These are phyloP conservation scores for Erythrophleum fordii DNA, from an alignment of 306 rosid genomes.

Conservation along the genomic window DNA sequence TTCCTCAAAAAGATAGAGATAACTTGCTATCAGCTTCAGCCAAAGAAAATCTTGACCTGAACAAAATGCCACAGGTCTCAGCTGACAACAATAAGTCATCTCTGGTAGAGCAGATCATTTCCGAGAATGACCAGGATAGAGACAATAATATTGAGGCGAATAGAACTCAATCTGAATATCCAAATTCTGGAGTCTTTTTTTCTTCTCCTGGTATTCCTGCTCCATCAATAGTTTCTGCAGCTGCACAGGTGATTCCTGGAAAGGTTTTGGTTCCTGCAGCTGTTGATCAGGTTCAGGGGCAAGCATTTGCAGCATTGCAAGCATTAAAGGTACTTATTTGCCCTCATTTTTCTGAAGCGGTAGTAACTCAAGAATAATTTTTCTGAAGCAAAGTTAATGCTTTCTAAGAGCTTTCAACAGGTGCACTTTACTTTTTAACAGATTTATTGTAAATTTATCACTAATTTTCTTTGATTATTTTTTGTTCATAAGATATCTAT, in stretches of 20 bases:
- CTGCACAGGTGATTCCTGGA: conserved; percentile 77
- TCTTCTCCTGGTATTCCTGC: conserved; percentile 96
- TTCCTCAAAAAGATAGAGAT: conserved; percentile 44
- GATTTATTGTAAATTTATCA: conserved; percentile 20
- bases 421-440: conserved; percentile 1
- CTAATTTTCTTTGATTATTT: conserved; percentile 15
- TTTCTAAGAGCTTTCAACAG: conserved; percentile 17
- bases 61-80: conserved; percentile 47
- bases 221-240: conserved; percentile 85
- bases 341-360: conserved; percentile 9
- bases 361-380: conserved; percentile 17
- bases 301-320: conserved; percentile 92
- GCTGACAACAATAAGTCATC: conserved; percentile 54
- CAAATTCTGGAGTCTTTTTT: conserved; percentile 64
- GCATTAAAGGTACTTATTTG: conserved; percentile 73
- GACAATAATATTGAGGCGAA: conserved; percentile 42
- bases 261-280: conserved; percentile 93
- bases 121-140: conserved; percentile 46
- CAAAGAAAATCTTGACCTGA: conserved; percentile 48
- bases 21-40: conserved; percentile 45
- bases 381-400: conserved; percentile 25
- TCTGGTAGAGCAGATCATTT: conserved; percentile 44
- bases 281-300: conserved; percentile 97
- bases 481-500: not conserved
- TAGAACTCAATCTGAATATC: conserved; percentile 57